Evolutionary conservation across 768 basidiomycete species (phyloP).

Genomic region (Rhodosporidiobolus sp.): DNA sequence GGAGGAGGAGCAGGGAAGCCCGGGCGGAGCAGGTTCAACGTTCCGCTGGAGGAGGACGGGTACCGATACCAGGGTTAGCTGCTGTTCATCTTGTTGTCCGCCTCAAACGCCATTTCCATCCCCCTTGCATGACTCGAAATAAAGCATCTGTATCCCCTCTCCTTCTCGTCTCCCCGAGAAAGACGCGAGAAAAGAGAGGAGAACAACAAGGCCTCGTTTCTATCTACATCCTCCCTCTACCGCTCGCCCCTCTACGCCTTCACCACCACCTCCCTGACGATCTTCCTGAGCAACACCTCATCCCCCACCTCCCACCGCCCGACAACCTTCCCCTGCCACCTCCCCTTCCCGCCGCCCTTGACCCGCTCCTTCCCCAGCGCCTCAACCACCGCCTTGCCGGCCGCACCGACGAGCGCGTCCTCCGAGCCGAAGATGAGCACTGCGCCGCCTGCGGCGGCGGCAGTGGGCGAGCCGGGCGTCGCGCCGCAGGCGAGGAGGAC

Average conservation of each 20-base stretch:
- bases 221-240: too few species aligned
- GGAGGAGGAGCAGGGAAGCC: neutral
- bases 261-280: neutral
- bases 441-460: slow-evolving; percentile 47
- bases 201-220: too few species aligned
- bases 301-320: slow-evolving; percentile 61
- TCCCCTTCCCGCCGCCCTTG: slow-evolving; percentile 75
- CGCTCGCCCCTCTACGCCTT: too few species aligned
- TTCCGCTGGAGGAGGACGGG: neutral
- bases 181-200: too few species aligned
- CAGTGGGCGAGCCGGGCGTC: slow-evolving; percentile 50
- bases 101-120: too few species aligned
- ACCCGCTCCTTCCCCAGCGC: slow-evolving; percentile 55
- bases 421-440: slow-evolving; percentile 63
- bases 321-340: slow-evolving; percentile 72
- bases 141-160: too few species aligned
- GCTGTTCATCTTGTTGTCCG: neutral
- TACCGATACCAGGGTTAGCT: neutral
- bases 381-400: slow-evolving; percentile 26
- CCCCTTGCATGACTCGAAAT: too few species aligned
- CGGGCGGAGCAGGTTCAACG: neutral
- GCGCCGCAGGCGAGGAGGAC: slow-evolving; percentile 37
- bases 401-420: slow-evolving; percentile 59
- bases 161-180: too few species aligned
- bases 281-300: neutral